Conservation (phyloP, 177 flowering plant genomes). For the Vitis hybrid region DNA sequence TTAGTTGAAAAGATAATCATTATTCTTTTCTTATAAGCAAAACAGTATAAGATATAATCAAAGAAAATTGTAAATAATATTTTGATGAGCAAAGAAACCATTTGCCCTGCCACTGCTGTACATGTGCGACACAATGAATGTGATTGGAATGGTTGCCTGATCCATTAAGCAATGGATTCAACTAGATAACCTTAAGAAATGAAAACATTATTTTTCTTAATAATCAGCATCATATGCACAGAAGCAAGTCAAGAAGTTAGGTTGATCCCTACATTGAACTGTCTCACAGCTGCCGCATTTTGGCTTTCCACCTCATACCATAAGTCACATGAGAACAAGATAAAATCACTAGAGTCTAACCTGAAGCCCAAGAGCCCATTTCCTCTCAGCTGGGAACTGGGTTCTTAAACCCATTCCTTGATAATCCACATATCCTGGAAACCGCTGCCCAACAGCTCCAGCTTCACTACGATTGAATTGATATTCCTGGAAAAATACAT, state of each 20-base stretch:
- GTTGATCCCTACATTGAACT: neutral
- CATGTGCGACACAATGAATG: neutral
- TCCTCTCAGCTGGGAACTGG: constrained; percentile 53
- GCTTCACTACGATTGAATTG: constrained; percentile 37
- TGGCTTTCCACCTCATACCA: neutral
- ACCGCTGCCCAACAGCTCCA: constrained; percentile 30
- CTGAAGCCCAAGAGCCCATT: constrained; percentile 95
- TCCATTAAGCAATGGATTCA: neutral
- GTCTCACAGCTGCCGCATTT: neutral
- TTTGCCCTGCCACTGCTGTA: neutral
- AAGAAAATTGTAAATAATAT: neutral
- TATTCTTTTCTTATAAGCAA: neutral
- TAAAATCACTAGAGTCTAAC: constrained; percentile 25
- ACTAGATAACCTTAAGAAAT: neutral
- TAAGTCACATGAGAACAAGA: neutral
- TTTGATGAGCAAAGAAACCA: neutral
- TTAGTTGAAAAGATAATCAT: constrained; percentile 1
- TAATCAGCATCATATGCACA: neutral
- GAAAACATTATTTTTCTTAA: neutral
- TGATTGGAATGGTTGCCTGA: neutral
- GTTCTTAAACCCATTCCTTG: constrained; percentile 47
- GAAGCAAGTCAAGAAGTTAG: neutral
- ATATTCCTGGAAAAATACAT: constrained; percentile 44
- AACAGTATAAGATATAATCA: neutral
- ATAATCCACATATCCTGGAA: constrained; percentile 58